Evolutionary conservation across 2,329 filamentous ascomycete species (phyloP).

Genomic region (Fusarium oligoseptatum): DNA sequence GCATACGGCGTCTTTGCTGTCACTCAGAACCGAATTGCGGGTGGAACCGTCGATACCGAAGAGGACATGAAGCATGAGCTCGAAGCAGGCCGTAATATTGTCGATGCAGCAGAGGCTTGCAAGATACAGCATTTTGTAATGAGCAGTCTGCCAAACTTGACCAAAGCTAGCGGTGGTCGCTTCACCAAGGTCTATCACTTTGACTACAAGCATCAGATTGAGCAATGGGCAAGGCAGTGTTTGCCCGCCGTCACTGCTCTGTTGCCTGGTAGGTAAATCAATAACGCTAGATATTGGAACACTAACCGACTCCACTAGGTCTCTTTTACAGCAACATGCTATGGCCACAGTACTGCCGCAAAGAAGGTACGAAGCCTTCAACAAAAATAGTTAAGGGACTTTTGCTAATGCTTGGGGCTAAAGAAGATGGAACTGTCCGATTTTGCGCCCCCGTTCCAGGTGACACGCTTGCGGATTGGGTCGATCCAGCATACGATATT

Average conservation of each 20-base stretch:
- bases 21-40: slow-evolving; percentile 16
- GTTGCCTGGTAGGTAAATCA: slow-evolving; percentile 14
- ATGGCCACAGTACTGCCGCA: slow-evolving; percentile 26
- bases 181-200: slow-evolving; percentile 28
- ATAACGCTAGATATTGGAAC: no score
- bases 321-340: slow-evolving; percentile 33
- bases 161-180: slow-evolving; percentile 3
- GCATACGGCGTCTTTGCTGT: slow-evolving; percentile 32
- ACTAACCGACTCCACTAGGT: neutral
- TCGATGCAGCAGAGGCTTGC: slow-evolving; percentile 21
- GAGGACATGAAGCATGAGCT: slow-evolving; percentile 29
- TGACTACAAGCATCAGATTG: slow-evolving; percentile 26
- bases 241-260: slow-evolving; percentile 21
- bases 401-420: neutral
- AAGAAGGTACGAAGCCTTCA: neutral
- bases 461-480: slow-evolving; percentile 15
- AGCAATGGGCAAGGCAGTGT: slow-evolving; percentile 11
- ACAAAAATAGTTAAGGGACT: no score
- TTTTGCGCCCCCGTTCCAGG: slow-evolving; percentile 27
- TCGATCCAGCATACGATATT: slow-evolving; percentile 21
- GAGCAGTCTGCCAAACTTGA: slow-evolving; percentile 28
- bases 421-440: slow-evolving; percentile 25
- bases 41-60: slow-evolving; percentile 13
- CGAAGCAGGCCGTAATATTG: slow-evolving; percentile 25
- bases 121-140: slow-evolving; percentile 30